Evolutionary conservation across 345 rosid species (phyloP).

Genomic region (Citrus trifoliata): DNA sequence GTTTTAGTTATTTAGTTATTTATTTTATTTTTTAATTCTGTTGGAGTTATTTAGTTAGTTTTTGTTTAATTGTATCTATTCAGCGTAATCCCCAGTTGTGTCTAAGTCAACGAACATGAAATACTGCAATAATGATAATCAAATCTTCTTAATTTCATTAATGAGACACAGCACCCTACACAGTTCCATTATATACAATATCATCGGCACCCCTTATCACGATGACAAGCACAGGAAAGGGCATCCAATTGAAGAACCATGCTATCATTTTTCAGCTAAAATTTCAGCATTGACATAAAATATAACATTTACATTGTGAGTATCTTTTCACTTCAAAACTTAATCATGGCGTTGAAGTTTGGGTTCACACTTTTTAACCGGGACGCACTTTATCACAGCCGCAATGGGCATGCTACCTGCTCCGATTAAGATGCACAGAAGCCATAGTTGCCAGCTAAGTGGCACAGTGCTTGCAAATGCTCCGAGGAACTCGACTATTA

Average conservation of each 20-base stretch:
- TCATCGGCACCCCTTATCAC: neutral
- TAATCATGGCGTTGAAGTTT: slow-evolving; percentile 37
- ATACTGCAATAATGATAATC: neutral
- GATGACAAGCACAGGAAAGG: neutral
- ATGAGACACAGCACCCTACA: neutral
- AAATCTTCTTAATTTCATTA: neutral
- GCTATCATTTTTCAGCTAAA: neutral
- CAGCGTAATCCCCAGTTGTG: neutral
- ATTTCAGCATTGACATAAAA: neutral
- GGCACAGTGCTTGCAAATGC: slow-evolving; percentile 79
- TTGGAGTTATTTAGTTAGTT: neutral
- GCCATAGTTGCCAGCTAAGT: slow-evolving; percentile 82
- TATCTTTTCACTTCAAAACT: no score
- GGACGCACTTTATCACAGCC: slow-evolving; percentile 72
- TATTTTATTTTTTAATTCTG: no score
- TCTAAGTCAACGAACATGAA: neutral
- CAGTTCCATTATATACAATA: neutral
- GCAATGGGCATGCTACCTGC: slow-evolving; percentile 71
- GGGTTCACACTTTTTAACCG: slow-evolving; percentile 33
- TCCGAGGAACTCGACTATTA: slow-evolving; percentile 75
- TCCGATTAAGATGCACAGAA: slow-evolving; percentile 61
- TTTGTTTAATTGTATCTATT: neutral
- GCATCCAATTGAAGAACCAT: neutral
- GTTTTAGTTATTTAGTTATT: neutral
- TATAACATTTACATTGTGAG: no score